Conservation (phyloP, 306 rosid genomes). For the Sphenostylis stenocarpa region DNA sequence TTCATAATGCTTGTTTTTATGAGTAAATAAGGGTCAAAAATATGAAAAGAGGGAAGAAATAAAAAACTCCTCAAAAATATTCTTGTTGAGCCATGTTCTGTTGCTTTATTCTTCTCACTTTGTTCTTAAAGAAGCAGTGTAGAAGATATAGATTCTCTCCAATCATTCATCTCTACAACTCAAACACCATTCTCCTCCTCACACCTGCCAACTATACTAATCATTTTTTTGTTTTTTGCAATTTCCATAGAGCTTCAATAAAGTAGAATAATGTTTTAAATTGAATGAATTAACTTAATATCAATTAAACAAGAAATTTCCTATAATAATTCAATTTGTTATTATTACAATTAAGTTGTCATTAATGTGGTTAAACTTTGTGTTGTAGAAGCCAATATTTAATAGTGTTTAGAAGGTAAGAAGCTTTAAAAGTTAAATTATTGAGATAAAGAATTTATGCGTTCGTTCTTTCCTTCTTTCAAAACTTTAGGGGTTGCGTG, state of each 20-base stretch:
- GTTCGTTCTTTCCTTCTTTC: slow-evolving; percentile 32
- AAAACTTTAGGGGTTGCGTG: slow-evolving; percentile 36
- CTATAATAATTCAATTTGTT: no score
- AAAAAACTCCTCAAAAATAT: not conserved
- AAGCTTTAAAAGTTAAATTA: slow-evolving; percentile 27
- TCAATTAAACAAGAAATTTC: no score
- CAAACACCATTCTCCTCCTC: slow-evolving; percentile 29
- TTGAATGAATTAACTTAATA: no score
- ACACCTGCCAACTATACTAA: no score
- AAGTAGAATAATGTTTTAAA: no score
- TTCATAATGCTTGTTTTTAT: slow-evolving; percentile 45
- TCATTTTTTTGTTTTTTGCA: no score
- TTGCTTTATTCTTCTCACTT: slow-evolving; percentile 38
- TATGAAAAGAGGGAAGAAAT: not conserved
- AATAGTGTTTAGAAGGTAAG: slow-evolving; percentile 30
- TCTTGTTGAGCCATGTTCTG: slow-evolving; percentile 24
- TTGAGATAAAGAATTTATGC: slow-evolving; percentile 45
- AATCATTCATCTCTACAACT: slow-evolving; percentile 26
- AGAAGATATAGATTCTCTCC: slow-evolving; percentile 31
- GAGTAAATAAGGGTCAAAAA: slow-evolving; percentile 25
- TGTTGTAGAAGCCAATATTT: not conserved
- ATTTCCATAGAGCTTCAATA: no score
- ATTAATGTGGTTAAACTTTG: slow-evolving; percentile 14
- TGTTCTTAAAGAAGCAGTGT: slow-evolving; percentile 17
- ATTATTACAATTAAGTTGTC: no score